These are phyloP conservation scores for Pisolithus marmoratus DNA, from an alignment of 768 basidiomycete species.

Conservation along the genomic window DNA sequence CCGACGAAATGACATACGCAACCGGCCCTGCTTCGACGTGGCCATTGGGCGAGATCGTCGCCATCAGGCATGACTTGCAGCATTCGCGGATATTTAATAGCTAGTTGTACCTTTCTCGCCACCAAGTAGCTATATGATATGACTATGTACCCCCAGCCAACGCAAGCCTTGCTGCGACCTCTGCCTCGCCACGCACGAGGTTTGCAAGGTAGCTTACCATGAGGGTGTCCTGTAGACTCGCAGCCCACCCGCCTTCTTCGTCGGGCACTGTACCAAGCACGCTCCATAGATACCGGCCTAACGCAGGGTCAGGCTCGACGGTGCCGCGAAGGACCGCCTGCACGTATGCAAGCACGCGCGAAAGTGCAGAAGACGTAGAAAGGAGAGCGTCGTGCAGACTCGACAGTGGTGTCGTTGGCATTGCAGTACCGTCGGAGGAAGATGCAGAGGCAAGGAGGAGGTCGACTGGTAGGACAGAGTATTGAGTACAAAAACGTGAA, in stretches of 20 bases:
- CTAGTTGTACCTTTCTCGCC: constrained; percentile 20
- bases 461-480: constrained; percentile 52
- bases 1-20: constrained; percentile 19
- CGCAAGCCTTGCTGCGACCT: constrained; percentile 83
- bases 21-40: constrained; percentile 83
- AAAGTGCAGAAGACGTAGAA: constrained; percentile 70
- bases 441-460: constrained; percentile 52
- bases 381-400: constrained; percentile 45
- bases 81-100: constrained; percentile 98
- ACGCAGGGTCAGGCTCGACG: constrained; percentile 69
- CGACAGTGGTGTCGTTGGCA: constrained; percentile 67
- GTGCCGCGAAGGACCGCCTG: constrained; percentile 75
- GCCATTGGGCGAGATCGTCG: constrained; percentile 93
- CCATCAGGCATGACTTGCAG: constrained; percentile 86
- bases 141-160: constrained; percentile 44
- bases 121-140: constrained; percentile 14
- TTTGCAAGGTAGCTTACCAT: constrained; percentile 95
- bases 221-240: constrained; percentile 82
- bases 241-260: constrained; percentile 71
- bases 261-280: constrained; percentile 69
- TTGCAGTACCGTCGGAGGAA: constrained; percentile 55
- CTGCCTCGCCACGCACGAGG: constrained; percentile 88
- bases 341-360: constrained; percentile 83
- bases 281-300: constrained; percentile 90
- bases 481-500: background rate